Evolutionary conservation across 305 asterid species (phyloP), one percentile per base, ranked within the genome.

Genomic region (Fraxinus velutina): DNA sequence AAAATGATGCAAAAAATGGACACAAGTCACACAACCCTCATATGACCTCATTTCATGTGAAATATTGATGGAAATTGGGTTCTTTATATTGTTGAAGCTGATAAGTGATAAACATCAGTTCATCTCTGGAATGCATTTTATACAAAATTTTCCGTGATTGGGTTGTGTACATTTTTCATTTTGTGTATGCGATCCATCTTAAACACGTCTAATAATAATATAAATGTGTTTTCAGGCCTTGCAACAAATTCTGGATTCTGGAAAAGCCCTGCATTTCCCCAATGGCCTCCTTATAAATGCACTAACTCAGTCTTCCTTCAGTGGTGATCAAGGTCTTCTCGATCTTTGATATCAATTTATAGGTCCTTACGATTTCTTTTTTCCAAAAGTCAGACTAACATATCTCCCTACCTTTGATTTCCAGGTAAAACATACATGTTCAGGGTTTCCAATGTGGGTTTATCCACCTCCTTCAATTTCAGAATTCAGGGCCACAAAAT

Each of bases 401-500:
- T 30, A 29, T 10, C 2, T 76, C 24, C 73, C 9, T 55, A 17
- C 66, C 77, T 71, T 68, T 13, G 27, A 22, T 80, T 83, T 91
- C 62, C 94, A 95, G 99, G 97, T 17, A 88, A 88, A 84, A 93
- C 98, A 0, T 95, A 89, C 87, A 92, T 93, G 98, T 93, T 92
- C 86, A 91, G 98, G 83, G 86, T 95, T 39, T 93, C 99, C n/a
- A 95, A 95, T 50, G 79, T 93, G 33, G 99, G 99, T 32, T 62
- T 92, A 80, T 87, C 89, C 76, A 89, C 90, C 68, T 84, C 97
- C 0, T 81, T 93, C 42, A 93, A 95, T 84, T 92, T 95, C 91
- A 91, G 99, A 90, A 92, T 95, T 66, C 95, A 92, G 84, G 97
- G 94, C 62, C 99, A 95, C 78, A 89, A 84, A 79, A 2, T 95